Evolutionary conservation across 1,284 basidiomycete species (phyloP).

Genomic region (Lignosus rhinocerotis): DNA sequence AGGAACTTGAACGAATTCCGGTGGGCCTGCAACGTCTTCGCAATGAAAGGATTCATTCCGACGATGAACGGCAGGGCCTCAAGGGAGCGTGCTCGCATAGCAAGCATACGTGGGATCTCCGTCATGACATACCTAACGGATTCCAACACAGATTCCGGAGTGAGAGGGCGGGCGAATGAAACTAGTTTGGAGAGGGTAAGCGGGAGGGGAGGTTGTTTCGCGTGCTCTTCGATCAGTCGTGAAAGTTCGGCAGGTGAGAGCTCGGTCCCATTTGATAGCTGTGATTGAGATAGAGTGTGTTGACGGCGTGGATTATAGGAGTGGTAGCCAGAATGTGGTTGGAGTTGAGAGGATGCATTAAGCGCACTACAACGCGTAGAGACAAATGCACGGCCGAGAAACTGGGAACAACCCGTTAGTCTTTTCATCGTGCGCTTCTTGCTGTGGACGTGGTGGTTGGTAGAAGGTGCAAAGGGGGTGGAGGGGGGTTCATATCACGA

Average conservation of each 20-base stretch:
- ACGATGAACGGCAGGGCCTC: conserved; percentile 84
- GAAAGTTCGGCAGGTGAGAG: conserved; percentile 44
- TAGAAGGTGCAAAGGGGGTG: neutral
- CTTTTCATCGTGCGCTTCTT: neutral
- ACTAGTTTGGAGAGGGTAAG: conserved; percentile 70
- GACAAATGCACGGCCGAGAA: neutral
- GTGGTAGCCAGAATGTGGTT: neutral
- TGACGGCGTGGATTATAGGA: conserved; percentile 3
- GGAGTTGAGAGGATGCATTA: neutral
- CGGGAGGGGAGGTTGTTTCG: conserved; percentile 57
- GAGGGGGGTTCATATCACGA: conserved; percentile 6
- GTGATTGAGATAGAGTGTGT: conserved; percentile 8
- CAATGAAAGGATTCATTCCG: conserved; percentile 87
- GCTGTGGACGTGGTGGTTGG: neutral
- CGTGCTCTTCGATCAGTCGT: conserved; percentile 51
- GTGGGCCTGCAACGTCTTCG: conserved; percentile 73
- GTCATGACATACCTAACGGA: conserved; percentile 70
- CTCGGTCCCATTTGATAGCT: neutral
- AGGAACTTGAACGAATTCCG: conserved; percentile 74
- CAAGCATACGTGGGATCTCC: conserved; percentile 75
- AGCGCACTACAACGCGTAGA: neutral
- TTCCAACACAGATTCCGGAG: conserved; percentile 63
- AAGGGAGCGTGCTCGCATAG: conserved; percentile 67
- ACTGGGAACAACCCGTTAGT: neutral
- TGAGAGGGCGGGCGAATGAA: conserved; percentile 72